Conservation (phyloP, 75 land plant species). For the Cunninghamia lanceolata region DNA sequence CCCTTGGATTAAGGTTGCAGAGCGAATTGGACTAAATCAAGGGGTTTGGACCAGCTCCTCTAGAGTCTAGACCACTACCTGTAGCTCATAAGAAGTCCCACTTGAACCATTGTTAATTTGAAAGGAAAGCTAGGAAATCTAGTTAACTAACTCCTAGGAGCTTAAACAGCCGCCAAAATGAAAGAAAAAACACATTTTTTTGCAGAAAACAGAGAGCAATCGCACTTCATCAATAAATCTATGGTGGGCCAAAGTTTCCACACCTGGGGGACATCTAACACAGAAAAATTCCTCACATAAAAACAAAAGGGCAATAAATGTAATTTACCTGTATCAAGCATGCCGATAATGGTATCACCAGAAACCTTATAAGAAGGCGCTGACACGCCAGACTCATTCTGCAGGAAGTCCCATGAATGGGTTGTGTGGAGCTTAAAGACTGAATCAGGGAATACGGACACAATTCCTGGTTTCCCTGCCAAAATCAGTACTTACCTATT, state of each 20-base stretch:
- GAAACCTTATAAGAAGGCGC: not conserved
- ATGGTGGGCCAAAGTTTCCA: not conserved
- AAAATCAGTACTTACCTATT: not conserved
- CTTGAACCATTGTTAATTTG: no score
- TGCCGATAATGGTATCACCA: slow-evolving; percentile 61
- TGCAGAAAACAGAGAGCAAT: no score
- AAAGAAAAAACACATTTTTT: no score
- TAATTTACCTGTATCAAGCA: slow-evolving; percentile 61
- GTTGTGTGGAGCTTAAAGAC: slow-evolving; percentile 69
- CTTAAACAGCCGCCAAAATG: no score
- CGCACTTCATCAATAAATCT: no score
- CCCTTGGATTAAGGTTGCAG: no score
- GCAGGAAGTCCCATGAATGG: slow-evolving; percentile 89
- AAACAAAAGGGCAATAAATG: not conserved
- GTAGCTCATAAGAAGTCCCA: no score
- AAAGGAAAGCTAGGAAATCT: no score
- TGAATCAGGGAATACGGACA: slow-evolving; percentile 73
- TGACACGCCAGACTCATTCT: slow-evolving; percentile 22
- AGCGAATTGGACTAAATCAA: no score
- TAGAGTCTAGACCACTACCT: no score
- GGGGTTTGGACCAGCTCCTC: no score
- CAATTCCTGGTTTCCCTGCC: slow-evolving; percentile 58
- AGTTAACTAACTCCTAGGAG: no score
- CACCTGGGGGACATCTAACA: not conserved
- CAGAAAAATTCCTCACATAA: not conserved